Evolutionary conservation across 495 filamentous ascomycete species (phyloP).

Genomic region (Podospora pseudocomata): DNA sequence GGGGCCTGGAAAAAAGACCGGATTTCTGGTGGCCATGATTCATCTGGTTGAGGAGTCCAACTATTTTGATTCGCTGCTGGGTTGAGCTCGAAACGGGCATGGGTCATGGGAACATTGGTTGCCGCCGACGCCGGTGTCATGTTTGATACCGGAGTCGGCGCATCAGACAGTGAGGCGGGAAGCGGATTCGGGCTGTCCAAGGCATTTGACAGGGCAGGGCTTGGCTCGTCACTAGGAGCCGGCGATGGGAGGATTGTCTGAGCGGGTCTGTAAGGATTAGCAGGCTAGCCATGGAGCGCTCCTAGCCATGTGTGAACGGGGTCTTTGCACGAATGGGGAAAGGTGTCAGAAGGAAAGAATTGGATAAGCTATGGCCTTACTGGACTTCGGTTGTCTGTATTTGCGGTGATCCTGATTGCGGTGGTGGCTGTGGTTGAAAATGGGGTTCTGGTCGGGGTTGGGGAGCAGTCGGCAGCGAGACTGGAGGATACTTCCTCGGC

Average conservation of each 20-base stretch:
- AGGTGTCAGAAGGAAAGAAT: background rate
- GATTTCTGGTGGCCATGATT: background rate
- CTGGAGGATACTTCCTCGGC: background rate
- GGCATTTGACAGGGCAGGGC: constrained; percentile 34
- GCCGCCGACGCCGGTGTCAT: background rate
- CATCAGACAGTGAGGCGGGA: constrained; percentile 17
- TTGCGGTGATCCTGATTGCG: background rate
- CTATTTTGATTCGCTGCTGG: background rate
- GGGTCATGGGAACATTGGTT: constrained; percentile 18
- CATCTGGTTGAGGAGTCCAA: background rate
- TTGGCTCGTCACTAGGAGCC: constrained; percentile 53
- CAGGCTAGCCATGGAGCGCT: background rate
- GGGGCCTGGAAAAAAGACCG: background rate
- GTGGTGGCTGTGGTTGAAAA: background rate
- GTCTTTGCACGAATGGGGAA: background rate
- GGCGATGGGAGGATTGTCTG: constrained; percentile 50
- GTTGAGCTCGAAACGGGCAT: constrained; percentile 29
- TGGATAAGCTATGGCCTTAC: background rate
- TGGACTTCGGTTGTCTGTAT: background rate
- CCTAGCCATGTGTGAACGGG: background rate
- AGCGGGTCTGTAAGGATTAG: background rate
- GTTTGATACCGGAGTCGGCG: constrained; percentile 2
- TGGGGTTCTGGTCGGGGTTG: background rate
- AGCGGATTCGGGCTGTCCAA: constrained; percentile 30
- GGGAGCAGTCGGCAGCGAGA: background rate